Percentiles rank a stretch among this genome's conserved stretches.
These are phyloP conservation scores for Solanum hybrid DNA, from an alignment of 305 asterid genomes.

Conservation along the genomic window DNA sequence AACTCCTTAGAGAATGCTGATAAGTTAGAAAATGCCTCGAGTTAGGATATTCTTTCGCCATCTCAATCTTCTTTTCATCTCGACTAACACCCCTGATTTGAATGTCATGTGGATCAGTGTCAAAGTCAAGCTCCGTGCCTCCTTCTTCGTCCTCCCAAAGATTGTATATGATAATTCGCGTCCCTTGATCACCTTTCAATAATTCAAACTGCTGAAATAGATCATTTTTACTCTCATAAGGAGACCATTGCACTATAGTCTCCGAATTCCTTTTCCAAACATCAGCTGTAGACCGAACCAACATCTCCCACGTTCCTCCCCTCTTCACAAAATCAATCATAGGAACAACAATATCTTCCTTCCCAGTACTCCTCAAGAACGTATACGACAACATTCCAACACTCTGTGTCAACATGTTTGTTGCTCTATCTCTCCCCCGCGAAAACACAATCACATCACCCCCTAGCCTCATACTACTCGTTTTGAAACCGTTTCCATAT, in stretches of 20 bases:
- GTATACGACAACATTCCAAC: conserved; percentile 86
- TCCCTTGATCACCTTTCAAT: conserved; percentile 47
- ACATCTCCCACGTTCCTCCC: conserved; percentile 40
- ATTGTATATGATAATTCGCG: conserved; percentile 61
- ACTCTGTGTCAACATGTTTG: conserved; percentile 56
- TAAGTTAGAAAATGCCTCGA: conserved; percentile 57
- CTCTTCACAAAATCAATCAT: conserved; percentile 60
- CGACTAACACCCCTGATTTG: conserved; percentile 49
- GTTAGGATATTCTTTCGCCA: conserved; percentile 43
- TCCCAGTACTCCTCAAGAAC: conserved; percentile 68
- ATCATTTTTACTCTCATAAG: conserved; percentile 41
- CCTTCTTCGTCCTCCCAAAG: conserved; percentile 81
- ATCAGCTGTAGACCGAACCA: conserved; percentile 29
- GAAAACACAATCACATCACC: conserved; percentile 97
- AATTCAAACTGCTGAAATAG: conserved; percentile 46
- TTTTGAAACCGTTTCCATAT: conserved; percentile 97
- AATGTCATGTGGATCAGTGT: conserved; percentile 48
- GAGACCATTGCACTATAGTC: conserved; percentile 58
- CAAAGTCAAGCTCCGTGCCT: conserved; percentile 54
- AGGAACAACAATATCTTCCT: conserved; percentile 94
- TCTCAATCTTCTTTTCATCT: conserved; percentile 50
- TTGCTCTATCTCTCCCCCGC: conserved; percentile 39
- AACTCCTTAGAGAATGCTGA: conserved; percentile 69
- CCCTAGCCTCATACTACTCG: conserved; percentile 99
- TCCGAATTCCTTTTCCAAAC: conserved; percentile 51